Percentiles rank a stretch among this genome's conserved stretches.
These are phyloP conservation scores for Aquanectria penicillioides DNA, from an alignment of 2,329 filamentous ascomycete genomes.

Conservation along the genomic window DNA sequence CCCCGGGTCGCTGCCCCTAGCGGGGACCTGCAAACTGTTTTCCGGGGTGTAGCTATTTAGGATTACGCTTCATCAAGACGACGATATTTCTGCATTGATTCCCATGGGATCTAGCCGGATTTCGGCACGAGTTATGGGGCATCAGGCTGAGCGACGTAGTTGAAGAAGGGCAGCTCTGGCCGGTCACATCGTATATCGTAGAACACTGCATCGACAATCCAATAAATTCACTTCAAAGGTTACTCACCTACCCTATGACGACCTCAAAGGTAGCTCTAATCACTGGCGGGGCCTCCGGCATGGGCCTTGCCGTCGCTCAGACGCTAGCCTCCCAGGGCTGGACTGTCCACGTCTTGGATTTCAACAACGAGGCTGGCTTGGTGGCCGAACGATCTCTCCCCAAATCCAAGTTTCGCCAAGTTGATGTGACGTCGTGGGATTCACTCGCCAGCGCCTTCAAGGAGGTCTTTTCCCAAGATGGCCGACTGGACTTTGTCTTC, in stretches of 20 bases:
- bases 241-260: background rate
- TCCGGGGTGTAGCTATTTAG: no score
- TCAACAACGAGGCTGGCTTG: constrained; percentile 4
- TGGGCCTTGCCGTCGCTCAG: constrained; percentile 20
- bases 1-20: background rate
- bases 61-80: no score
- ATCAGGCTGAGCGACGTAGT: no score
- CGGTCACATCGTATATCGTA: no score
- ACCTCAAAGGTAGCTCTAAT: constrained; percentile 14
- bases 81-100: no score
- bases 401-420: constrained; percentile 5
- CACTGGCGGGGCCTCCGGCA: constrained; percentile 12
- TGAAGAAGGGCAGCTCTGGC: no score
- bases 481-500: constrained; percentile 24
- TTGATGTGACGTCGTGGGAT: constrained; percentile 14
- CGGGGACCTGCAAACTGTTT: constrained; percentile 10
- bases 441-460: constrained; percentile 9
- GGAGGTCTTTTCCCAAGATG: background rate
- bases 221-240: no score
- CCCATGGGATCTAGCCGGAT: no score
- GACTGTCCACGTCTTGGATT: constrained; percentile 19
- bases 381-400: background rate
- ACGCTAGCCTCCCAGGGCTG: constrained; percentile 6
- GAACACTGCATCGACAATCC: no score
- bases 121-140: no score